phyloP scores from a whole-genome alignment of 306 rosid genomes.

The Arachis hypogaea region DNA sequence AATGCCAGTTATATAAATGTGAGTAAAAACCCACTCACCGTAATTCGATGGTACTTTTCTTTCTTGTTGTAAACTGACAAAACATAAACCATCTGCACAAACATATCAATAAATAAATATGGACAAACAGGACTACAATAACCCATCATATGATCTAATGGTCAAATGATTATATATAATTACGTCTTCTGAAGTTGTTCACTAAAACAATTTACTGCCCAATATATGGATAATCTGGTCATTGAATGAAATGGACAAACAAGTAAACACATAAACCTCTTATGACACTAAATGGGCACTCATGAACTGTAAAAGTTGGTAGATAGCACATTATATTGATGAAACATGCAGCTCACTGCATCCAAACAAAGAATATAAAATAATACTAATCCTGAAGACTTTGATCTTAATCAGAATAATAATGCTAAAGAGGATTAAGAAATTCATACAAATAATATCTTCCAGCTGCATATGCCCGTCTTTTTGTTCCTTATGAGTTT shows the following conservation, averaged over 20 bases:
- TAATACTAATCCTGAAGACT: not conserved
- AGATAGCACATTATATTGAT: not conserved
- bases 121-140: constrained; percentile 20
- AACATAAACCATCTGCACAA: constrained; percentile 95
- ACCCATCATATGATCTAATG: constrained; percentile 16
- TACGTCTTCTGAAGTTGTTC: constrained; percentile 22
- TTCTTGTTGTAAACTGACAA: constrained; percentile 91
- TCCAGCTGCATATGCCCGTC: not conserved
- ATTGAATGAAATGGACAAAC: constrained; percentile 8
- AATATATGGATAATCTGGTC: constrained; percentile 1
- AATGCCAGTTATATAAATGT: not conserved
- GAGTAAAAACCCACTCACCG: constrained; percentile 61
- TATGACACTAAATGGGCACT: not conserved
- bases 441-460: constrained; percentile 15
- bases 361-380: constrained; percentile 29
- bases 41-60: constrained; percentile 87
- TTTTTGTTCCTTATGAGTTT: constrained; percentile 1
- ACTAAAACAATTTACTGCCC: not conserved
- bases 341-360: constrained; percentile 7
- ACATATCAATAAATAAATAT: constrained; percentile 29
- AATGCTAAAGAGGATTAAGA: constrained; percentile 5
- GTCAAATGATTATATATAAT: constrained; percentile 20
- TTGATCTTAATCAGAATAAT: constrained; percentile 21
- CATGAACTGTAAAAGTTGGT: constrained; percentile 5
- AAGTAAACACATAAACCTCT: constrained; percentile 1